A percentile compares a stretch with the other conserved stretches of the same genome.
Conservation (phyloP, 176 grass and related monocot species). For the Otatea glauca region DNA sequence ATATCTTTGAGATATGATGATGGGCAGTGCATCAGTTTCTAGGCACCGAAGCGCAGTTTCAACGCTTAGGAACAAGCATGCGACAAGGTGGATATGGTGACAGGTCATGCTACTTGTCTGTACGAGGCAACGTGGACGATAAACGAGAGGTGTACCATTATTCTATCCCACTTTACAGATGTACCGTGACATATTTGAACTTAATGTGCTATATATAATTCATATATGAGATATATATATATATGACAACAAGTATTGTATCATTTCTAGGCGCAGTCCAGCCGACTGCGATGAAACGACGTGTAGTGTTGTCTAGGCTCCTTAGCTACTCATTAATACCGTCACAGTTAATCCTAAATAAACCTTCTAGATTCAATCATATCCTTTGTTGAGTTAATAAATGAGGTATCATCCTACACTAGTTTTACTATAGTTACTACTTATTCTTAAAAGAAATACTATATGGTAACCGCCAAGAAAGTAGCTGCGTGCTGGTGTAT, state of each 20-base stretch:
- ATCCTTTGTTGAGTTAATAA: background rate
- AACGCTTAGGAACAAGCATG: background rate
- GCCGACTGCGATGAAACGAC: background rate
- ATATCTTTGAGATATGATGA: conserved; percentile 2
- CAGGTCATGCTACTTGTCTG: background rate
- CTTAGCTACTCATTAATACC: background rate
- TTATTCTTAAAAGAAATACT: background rate
- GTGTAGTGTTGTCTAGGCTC: background rate
- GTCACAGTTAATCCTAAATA: background rate
- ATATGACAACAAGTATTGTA: background rate
- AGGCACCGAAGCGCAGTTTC: background rate
- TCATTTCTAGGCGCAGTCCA: background rate
- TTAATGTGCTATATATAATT: background rate
- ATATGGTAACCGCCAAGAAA: background rate
- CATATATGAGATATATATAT: background rate
- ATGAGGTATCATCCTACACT: background rate
- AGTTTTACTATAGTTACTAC: background rate
- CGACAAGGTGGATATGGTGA: background rate
- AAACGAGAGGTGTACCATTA: background rate
- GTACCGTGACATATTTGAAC: background rate
- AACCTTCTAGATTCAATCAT: background rate
- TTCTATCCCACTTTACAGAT: background rate
- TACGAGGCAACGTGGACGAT: background rate
- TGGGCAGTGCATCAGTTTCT: background rate
- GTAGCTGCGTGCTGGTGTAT: background rate